Evolutionary conservation across 306 rosid species (phyloP), one percentile per base, ranked within the genome.

Genomic region (Acacia melanoxylon): DNA sequence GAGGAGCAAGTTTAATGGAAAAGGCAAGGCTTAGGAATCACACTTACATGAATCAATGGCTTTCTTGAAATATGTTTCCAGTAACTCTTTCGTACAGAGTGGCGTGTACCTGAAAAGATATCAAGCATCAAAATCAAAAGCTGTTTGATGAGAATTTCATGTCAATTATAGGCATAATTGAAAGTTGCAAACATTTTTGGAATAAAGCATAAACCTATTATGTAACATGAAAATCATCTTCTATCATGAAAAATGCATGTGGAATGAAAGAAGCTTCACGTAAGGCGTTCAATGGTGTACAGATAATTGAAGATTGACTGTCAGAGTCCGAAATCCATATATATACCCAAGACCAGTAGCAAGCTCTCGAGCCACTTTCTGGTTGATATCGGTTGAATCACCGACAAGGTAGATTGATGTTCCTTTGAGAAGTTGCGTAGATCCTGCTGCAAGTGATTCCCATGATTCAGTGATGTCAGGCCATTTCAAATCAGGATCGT

Each of bases 401-500:
- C 99, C 99, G 20, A 92, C 85, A 78, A 95, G 90, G 85, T 89
- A 92, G 79, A 95, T 92, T 4, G 99, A 90, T 9, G 99, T 58
- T 70, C 97, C 98, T 86, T 92, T 90, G 83, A 91, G 74, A 86
- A 95, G 91, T 74, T 95, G 97, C 40, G 90, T 20, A 54, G 91
- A 92, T 78, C 96, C 98, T 22, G 81, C 90, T 35, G 91, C 77
- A 62, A 95, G 90, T 52, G 99, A 95, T 27, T 93, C 97, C 99
- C 98, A 95, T 9, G 98, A 92, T 83, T 93, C 92, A 72, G 78
- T 66, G 74, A 95, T 90, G 72, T 93, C 97, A 15, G 97, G 99
- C 99, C 99, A 93, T 87, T 92, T 92, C 87, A 93, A 84, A 74
- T 90, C 94, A 5, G 96, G 93, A 79, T 95, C 92, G 42, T 92